Percentiles rank a stretch among this genome's conserved stretches.
Evolutionary conservation across 331 rosid species (phyloP).

Genomic region (Cydonia oblonga): DNA sequence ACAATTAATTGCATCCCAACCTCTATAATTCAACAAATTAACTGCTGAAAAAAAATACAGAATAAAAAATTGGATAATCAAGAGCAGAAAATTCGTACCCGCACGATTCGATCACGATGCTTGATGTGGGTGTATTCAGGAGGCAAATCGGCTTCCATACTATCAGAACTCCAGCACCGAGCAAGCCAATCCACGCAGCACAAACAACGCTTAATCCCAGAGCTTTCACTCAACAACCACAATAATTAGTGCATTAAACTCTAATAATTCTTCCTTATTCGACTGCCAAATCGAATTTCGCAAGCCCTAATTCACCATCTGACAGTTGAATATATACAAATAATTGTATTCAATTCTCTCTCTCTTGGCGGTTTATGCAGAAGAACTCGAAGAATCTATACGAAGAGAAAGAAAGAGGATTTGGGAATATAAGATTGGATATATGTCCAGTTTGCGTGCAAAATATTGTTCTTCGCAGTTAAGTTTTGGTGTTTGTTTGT

Average conservation of each 20-base stretch:
- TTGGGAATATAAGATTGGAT: neutral
- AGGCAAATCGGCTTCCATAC: slow-evolving; percentile 62
- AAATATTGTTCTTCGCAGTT: neutral
- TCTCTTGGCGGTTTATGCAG: neutral
- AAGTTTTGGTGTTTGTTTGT: neutral
- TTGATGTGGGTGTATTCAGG: slow-evolving; percentile 29
- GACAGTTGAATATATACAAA: neutral
- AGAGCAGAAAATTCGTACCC: slow-evolving; percentile 24
- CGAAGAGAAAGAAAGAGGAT: neutral
- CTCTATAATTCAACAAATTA: neutral
- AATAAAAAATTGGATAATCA: neutral
- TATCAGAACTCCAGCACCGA: slow-evolving; percentile 38
- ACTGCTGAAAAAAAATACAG: neutral
- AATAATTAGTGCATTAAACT: neutral
- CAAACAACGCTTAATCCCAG: slow-evolving; percentile 39
- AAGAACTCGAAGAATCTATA: neutral
- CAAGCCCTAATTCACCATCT: neutral
- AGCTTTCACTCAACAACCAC: slow-evolving; percentile 15
- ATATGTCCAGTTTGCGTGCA: neutral
- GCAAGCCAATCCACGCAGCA: slow-evolving; percentile 39
- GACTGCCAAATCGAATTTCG: neutral
- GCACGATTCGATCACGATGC: slow-evolving; percentile 60
- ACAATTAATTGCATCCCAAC: neutral
- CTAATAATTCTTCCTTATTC: neutral
- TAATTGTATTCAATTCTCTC: neutral